Percentiles rank a stretch among this genome's conserved stretches.
Evolutionary conservation across 139 green algal species (phyloP).

Genomic region (Picochlorum costavermella): DNA sequence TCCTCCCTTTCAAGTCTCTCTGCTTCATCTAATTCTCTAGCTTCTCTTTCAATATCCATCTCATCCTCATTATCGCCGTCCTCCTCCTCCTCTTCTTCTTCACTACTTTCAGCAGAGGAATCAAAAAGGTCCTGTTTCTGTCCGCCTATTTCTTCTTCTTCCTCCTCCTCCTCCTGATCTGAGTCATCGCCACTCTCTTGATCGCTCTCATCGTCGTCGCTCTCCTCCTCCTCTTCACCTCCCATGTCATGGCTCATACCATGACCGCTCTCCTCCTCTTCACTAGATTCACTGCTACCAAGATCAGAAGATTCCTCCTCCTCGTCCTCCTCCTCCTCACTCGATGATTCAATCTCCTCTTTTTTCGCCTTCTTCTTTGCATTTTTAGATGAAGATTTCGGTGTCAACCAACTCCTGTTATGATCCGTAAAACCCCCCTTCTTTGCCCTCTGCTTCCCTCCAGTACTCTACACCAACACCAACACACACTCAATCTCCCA

Average conservation of each 20-base stretch:
- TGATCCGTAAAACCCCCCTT: conserved; percentile 50
- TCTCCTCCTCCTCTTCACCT: background rate
- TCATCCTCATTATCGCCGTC: conserved; percentile 17
- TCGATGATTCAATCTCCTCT: conserved; percentile 8
- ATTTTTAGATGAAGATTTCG: conserved; percentile 16
- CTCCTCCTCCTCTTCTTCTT: conserved; percentile 15
- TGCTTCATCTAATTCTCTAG: conserved; percentile 3
- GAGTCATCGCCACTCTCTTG: background rate
- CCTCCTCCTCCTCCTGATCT: background rate
- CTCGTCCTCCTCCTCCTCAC: conserved; percentile 15
- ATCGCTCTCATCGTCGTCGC: background rate
- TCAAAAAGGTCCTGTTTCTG: conserved; percentile 4
- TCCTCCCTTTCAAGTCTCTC: background rate
- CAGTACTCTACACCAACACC: background rate
- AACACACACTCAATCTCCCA: background rate
- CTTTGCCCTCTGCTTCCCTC: background rate
- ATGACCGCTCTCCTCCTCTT: conserved; percentile 3
- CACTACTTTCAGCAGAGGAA: conserved; percentile 12
- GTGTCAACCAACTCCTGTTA: conserved; percentile 70
- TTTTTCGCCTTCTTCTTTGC: conserved; percentile 16
- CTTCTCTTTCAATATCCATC: conserved; percentile 9
- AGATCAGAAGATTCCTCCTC: conserved; percentile 15
- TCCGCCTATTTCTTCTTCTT: background rate
- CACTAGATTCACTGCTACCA: conserved; percentile 3
- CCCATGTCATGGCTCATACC: conserved; percentile 3